These are phyloP conservation scores for Clonostachys rhizophaga DNA, from an alignment of 2,329 filamentous ascomycete genomes.

Conservation along the genomic window DNA sequence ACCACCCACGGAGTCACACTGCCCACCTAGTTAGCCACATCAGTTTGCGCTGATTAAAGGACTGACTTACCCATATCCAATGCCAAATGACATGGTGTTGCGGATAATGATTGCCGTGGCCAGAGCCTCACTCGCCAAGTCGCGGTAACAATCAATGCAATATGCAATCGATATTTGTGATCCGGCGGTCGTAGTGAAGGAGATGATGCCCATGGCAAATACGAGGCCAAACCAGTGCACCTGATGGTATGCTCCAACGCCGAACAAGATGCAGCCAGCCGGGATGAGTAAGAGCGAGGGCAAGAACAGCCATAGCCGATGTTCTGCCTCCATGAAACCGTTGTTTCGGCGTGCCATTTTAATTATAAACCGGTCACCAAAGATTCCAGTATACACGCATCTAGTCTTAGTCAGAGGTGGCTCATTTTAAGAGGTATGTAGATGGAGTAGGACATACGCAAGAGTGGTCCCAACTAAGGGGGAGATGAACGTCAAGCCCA, in stretches of 20 bases:
- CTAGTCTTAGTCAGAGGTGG: neutral
- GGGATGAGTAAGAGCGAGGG: constrained; percentile 20
- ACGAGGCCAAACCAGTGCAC: constrained; percentile 36
- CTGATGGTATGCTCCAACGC: constrained; percentile 24
- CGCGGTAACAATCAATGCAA: constrained; percentile 32
- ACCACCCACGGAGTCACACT: constrained; percentile 42
- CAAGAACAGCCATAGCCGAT: constrained; percentile 32
- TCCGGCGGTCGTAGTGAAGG: constrained; percentile 24
- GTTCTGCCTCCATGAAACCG: constrained; percentile 33
- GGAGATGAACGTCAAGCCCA: neutral
- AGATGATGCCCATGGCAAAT: constrained; percentile 29
- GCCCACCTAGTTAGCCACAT: constrained; percentile 31
- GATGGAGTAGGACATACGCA: neutral
- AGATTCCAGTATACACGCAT: constrained; percentile 13
- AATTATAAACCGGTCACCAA: constrained; percentile 30
- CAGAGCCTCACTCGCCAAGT: constrained; percentile 30
- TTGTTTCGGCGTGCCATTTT: constrained; percentile 29
- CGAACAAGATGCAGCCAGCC: constrained; percentile 20
- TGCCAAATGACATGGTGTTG: constrained; percentile 28
- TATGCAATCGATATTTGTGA: constrained; percentile 30
- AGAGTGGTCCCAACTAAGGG: neutral
- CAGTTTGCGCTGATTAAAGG: constrained; percentile 6
- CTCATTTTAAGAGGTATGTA: neutral
- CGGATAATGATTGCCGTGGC: constrained; percentile 31
- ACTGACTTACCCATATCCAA: constrained; percentile 25